Base-by-base conservation (phyloP, 768 basidiomycete genomes). In the Multifurca ochricompacta region DNA sequence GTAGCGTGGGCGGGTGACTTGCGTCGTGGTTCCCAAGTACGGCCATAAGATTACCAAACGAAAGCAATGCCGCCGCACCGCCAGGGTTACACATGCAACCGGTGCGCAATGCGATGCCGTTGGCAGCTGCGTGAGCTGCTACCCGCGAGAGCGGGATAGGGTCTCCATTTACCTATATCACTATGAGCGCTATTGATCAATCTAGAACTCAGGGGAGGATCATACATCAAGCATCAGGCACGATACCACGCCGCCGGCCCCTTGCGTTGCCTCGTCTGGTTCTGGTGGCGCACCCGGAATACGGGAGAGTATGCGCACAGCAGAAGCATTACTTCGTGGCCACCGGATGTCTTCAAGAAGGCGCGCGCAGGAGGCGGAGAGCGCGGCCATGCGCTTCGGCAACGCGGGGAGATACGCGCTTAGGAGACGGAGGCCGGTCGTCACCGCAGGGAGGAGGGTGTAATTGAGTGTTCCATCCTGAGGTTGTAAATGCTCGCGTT, bases 31-130 rank as follows among this genome's bases (percentile, higher is more conserved):
- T 70, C 57, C 74, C 79, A 0, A 89, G 74, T 13, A 66, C 69
- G 5, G 73, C 70, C 87, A 89, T 90, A 53, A 82, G 74, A 18
- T 76, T 72, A 54, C 81, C 70, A 28, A 89, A 76, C 0, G 82
- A 82, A 4, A 90, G 74, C 14, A 91, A 69, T 4, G 84, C 78
- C 1, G 86, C 81, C 0, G 87, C 85, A 16, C 82, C 89, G 9
- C 90, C 90, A 14, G 89, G 87, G 59, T 91, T 92, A 65, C 90
- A 92, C 80, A 91, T 83, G 66, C 89, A 92, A 0, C 89, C 89
- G 3, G 88, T 87, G 39, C 89, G 82, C 30, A 91, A 69, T 16
- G 87, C 89, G 53, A 91, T 82, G 31, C 53, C 51, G 47, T 75
- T 78, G 59, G 77, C 74, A 48, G 68, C 72, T 16, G 81, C 74